Base-by-base conservation (phyloP, 306 rosid genomes). In the Lotus japonicus region DNA sequence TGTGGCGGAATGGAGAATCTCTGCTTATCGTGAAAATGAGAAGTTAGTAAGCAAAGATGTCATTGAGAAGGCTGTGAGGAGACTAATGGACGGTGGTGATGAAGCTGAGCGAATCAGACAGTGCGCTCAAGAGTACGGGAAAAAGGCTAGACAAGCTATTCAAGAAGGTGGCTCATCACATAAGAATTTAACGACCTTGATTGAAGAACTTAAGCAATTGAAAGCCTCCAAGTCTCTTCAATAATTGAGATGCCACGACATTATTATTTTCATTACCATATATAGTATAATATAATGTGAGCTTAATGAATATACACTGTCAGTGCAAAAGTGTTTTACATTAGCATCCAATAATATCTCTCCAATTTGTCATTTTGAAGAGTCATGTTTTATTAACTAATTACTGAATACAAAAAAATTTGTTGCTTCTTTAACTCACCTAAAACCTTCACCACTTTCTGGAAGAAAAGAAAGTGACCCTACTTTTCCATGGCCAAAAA, bases 81-180 rank as follows among this genome's bases (percentile, higher is more conserved):
- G 72, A 10, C 5, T 84, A 50, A 74, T 80, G 83, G 85, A 74
- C 7, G 61, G 44, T 16, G 71, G 71, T 1, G 79, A 80, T 11
- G 88, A 77, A 63, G 74, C 79, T 4, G 0, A 0, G 0, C 10
- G 56, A 0, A 73, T 83, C 16, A 69, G 76, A 65, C 57, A 9
- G 5, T 67, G 64, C 0, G 80, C 72, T 2, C 14, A 23, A 5
- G 58, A 53, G 45, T 13, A 59, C 6, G 78, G 66, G 4, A 38
- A 62, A 7, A 75, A 56, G 14, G 82, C 87, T 7, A 65, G 17
- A 16, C 42, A 35, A 14, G 82, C 75, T 13, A 70, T 73, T 18
- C 2, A 2, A 1, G 46, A 60, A 35, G 76, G 59, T 0, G 83
- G 81, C 2, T 77, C 87, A 0, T 83, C 84, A 0, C 11, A 66